phyloP scores from a whole-genome alignment of 208 protist species.

The Acanthamoeba healyi region DNA sequence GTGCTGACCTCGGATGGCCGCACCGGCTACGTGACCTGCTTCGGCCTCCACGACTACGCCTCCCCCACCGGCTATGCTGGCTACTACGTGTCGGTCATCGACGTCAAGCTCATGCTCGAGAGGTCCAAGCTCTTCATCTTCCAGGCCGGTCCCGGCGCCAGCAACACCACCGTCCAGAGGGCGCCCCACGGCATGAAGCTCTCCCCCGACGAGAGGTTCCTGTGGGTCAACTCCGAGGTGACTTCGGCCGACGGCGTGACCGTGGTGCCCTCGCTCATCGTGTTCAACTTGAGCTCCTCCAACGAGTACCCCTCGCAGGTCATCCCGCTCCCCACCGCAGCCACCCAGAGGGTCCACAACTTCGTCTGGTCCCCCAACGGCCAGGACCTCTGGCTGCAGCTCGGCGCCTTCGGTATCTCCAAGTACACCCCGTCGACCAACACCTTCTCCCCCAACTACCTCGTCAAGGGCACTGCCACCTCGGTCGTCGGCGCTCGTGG shows the following conservation, averaged over 20 bases:
- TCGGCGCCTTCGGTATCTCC: neutral
- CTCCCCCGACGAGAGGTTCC: neutral
- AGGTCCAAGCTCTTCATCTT: neutral
- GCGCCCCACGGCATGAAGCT: conserved; percentile 25
- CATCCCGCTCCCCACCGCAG: neutral
- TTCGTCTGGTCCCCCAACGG: neutral
- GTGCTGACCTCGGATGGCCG: neutral
- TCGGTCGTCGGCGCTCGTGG: neutral
- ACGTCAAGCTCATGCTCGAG: neutral
- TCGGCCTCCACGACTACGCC: neutral
- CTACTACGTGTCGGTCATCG: neutral
- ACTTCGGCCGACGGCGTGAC: neutral
- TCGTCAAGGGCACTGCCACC: neutral
- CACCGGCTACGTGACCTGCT: neutral
- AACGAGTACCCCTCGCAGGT: neutral
- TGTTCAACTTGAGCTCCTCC: neutral
- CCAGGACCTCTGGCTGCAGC: neutral
- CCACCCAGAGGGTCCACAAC: neutral
- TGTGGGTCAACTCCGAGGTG: conserved; percentile 11
- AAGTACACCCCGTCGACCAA: neutral
- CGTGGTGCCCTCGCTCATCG: neutral
- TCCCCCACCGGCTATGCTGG: neutral
- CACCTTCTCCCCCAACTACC: neutral
- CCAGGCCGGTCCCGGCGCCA: neutral
- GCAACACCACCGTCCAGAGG: neutral